Conservation (phyloP, 2,329 filamentous ascomycete genomes). For the Pseudohalonectria lignicola region DNA sequence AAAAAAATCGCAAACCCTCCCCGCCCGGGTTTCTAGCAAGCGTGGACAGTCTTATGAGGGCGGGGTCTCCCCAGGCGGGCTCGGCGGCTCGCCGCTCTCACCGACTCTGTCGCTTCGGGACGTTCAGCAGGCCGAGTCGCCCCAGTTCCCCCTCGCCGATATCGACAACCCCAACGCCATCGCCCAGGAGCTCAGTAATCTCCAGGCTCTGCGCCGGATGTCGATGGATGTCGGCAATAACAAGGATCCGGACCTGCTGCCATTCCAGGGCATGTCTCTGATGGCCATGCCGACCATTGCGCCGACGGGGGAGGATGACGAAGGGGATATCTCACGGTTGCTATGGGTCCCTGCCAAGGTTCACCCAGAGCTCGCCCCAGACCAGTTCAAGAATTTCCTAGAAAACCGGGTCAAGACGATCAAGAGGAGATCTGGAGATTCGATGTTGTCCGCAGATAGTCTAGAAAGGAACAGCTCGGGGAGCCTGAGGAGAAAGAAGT, state of each 20-base stretch:
- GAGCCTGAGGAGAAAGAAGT: slow-evolving; percentile 76
- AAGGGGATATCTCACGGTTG: slow-evolving; percentile 77
- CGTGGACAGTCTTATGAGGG: slow-evolving; percentile 28
- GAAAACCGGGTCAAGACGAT: slow-evolving; percentile 90
- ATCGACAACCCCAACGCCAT: slow-evolving; percentile 84
- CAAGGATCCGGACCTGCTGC: slow-evolving; percentile 64
- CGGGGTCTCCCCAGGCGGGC: slow-evolving; percentile 17
- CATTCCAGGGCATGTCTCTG: slow-evolving; percentile 52
- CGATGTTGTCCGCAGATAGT: slow-evolving; percentile 47
- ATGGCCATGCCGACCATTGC: slow-evolving; percentile 64
- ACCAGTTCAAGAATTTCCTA: slow-evolving; percentile 92
- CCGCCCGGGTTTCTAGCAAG: slow-evolving; percentile 26
- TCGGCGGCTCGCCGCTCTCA: slow-evolving; percentile 31
- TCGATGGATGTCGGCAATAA: slow-evolving; percentile 83
- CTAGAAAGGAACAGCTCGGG: slow-evolving; percentile 42
- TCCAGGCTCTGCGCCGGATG: slow-evolving; percentile 82
- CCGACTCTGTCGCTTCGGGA: slow-evolving; percentile 42
- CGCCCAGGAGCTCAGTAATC: slow-evolving; percentile 82
- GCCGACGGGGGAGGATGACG: slow-evolving; percentile 63
- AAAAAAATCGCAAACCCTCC: slow-evolving; percentile 33
- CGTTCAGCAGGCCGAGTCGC: slow-evolving; percentile 48
- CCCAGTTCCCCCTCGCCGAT: slow-evolving; percentile 76
- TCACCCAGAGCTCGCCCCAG: slow-evolving; percentile 88
- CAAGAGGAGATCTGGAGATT: slow-evolving; percentile 69
- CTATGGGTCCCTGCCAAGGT: slow-evolving; percentile 94